Percentiles rank a stretch among this genome's conserved stretches.
phyloP scores from a whole-genome alignment of 805 yeast species.

The Yarrowia sp. region DNA sequence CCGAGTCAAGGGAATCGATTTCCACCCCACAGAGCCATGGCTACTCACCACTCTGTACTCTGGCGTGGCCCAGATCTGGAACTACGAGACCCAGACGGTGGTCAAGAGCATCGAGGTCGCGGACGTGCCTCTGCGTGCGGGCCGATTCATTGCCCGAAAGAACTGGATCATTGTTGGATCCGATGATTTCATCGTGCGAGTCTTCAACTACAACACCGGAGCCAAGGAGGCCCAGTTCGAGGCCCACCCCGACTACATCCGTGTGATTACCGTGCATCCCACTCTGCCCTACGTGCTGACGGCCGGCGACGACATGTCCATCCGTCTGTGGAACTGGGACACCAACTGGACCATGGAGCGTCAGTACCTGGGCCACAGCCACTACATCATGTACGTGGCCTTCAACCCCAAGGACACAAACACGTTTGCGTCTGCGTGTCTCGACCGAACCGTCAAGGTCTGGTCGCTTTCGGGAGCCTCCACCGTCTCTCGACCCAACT shows the following conservation, averaged over 20 bases:
- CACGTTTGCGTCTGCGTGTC: constrained; percentile 96
- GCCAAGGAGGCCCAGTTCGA: constrained; percentile 95
- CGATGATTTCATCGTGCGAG: constrained; percentile 93
- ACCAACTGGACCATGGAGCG: constrained; percentile 88
- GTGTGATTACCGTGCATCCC: constrained; percentile 94
- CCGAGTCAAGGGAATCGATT: constrained; percentile 96
- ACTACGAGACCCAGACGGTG: constrained; percentile 80
- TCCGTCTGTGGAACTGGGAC: constrained; percentile 98
- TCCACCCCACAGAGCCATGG: constrained; percentile 99
- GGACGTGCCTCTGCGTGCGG: constrained; percentile 95
- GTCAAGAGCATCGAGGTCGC: constrained; percentile 93
- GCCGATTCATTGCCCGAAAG: constrained; percentile 92
- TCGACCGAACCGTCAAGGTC: constrained; percentile 94
- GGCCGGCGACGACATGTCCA: constrained; percentile 88
- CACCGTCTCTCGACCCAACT: constrained; percentile 67
- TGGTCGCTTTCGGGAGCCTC: constrained; percentile 87
- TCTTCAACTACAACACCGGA: constrained; percentile 93
- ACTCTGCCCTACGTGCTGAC: constrained; percentile 87
- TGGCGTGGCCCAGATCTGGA: constrained; percentile 92
- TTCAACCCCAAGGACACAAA: constrained; percentile 97
- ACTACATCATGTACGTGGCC: constrained; percentile 91
- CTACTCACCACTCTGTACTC: constrained; percentile 84
- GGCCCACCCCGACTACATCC: constrained; percentile 97
- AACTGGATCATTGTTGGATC: constrained; percentile 97
- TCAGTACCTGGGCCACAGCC: constrained; percentile 93